A percentile compares a stretch with the other conserved stretches of the same genome.
Conservation (phyloP, 2,329 filamentous ascomycete species). For the Microthyrium microscopicum region DNA sequence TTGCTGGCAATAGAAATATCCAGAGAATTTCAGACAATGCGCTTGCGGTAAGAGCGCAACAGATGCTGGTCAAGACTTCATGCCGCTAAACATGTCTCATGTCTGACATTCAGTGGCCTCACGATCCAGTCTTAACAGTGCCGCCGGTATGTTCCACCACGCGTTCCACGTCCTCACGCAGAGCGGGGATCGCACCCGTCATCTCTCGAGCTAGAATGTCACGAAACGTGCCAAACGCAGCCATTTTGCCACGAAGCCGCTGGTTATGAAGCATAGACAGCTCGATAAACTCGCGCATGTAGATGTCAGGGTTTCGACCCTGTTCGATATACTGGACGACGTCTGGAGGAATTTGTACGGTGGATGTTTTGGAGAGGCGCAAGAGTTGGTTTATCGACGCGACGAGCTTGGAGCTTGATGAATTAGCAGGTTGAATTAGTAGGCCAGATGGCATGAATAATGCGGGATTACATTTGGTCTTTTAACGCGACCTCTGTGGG, state of each 20-base stretch:
- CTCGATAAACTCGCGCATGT: constrained; percentile 49
- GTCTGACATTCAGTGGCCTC: too few relatives aligned
- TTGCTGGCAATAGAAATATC: too few relatives aligned
- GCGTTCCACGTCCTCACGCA: constrained; percentile 34
- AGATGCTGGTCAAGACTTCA: too few relatives aligned
- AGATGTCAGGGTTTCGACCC: constrained; percentile 49
- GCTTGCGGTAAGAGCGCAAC: too few relatives aligned
- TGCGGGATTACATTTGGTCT: constrained; percentile 37
- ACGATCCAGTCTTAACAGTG: neutral
- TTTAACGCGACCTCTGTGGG: constrained; percentile 41
- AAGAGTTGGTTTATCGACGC: constrained; percentile 35
- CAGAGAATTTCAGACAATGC: too few relatives aligned
- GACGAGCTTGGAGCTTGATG: constrained; percentile 32
- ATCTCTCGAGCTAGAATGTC: constrained; percentile 43
- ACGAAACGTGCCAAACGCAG: constrained; percentile 41
- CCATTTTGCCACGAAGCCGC: constrained; percentile 41
- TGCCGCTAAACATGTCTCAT: too few relatives aligned
- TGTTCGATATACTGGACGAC: constrained; percentile 46
- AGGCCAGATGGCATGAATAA: neutral
- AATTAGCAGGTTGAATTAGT: constrained; percentile 5
- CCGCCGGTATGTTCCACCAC: constrained; percentile 24
- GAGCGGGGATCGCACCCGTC: constrained; percentile 39
- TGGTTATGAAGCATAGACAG: constrained; percentile 45
- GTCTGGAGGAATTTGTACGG: constrained; percentile 40
- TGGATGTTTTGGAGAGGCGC: constrained; percentile 32